Base-by-base conservation (phyloP, 2,329 filamentous ascomycete species). In the Trichoderma arundinaceum region DNA sequence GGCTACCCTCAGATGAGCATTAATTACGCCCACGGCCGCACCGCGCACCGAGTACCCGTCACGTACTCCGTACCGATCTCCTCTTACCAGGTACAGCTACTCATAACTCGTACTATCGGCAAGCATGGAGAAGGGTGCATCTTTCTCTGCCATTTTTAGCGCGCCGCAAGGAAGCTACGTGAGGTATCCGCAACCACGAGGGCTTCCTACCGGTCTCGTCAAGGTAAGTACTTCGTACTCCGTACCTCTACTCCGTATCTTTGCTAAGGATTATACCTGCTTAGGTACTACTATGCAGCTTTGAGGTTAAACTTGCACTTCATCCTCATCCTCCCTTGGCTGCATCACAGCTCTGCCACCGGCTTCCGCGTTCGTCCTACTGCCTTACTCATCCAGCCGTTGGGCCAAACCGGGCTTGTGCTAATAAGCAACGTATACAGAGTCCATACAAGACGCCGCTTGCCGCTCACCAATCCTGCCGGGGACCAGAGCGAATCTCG, bases 141-240 rank as follows among this genome's bases (percentile, higher is more conserved):
- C 33, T 38, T 35, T 28, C 7, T 44, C 17, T 41, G 44, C 19
- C 44, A 28, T 5, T 32, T 17, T 41, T 39, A 51, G 57, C 44
- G 33, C 19, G 38, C 12, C 12, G 46, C 53, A 57, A 57, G 4
- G 44, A 38, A 60, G 44, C 57, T 15, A 39, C 43, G 32, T 49
- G 33, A 49, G 58, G 58, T 61, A 53, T 62, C 48, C 59, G 59
- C 59, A 62, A 32, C 59, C 59, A 62, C 59, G 59, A 62, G 59
- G 48, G 59, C 59, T 53, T 62, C 48, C 39, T 53, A 38, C 48
- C 48, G 48, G 38, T 17, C 46, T 43, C 38, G 39, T 44, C 48
- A 62, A 46, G 59, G 59, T 52, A 62, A n/a, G n/a, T n/a, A n/a
- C 41, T 39, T 39, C 12, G n/a, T 33, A 33, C 57, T 8, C 32